Evolutionary conservation across 2,329 filamentous ascomycete species (phyloP), one percentile per base, ranked within the genome.

Genomic region (Harringtonia aguacate): DNA sequence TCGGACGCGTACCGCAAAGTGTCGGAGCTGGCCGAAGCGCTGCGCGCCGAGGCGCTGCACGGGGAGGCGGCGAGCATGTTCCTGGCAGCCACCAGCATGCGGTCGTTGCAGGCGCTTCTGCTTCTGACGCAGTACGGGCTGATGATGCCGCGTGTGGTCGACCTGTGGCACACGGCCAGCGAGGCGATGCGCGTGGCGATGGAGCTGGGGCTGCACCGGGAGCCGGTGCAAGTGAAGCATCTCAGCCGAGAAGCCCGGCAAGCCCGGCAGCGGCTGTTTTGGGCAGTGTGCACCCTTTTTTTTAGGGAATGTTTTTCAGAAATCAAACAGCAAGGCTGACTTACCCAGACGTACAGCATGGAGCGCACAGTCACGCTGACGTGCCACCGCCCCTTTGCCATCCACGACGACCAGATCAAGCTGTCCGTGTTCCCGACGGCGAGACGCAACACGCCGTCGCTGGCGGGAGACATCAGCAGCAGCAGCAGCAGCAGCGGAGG

Each of bases 121-220:
- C 28, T 41, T 5, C 39, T 41, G 39, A 14, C 39, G 4, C 39
- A 41, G 21, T 41, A 41, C 18, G 39, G 39, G 4, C 28, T 41
- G 29, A 8, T 41, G n/a, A 41, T 41, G 39, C 39, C 39, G 4
- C 13, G 7, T 7, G 28, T 21, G 20, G 39, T 41, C 10, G 39
- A 41, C 30, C 20, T 41, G 20, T 34, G 28, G 39, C 21, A 33
- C 29, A 24, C 39, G 18, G 39, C 30, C 18, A 22, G 39, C 20
- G 39, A 41, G 28, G 28, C 39, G 13, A 41, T 41, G 39, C 28
- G 39, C 8, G 29, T 41, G 12, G 39, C 39, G 7, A 29, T 41
- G 2, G 39, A 41, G 15, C 18, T 41, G 5, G 39, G 39, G 2
- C 39, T 41, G 18, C 39, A 41, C 29, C 17, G 39, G 14, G 39